A percentile compares a stretch with the other conserved stretches of the same genome.
Conservation (phyloP, 208 protist genomes). For the Leishmania turanica region DNA sequence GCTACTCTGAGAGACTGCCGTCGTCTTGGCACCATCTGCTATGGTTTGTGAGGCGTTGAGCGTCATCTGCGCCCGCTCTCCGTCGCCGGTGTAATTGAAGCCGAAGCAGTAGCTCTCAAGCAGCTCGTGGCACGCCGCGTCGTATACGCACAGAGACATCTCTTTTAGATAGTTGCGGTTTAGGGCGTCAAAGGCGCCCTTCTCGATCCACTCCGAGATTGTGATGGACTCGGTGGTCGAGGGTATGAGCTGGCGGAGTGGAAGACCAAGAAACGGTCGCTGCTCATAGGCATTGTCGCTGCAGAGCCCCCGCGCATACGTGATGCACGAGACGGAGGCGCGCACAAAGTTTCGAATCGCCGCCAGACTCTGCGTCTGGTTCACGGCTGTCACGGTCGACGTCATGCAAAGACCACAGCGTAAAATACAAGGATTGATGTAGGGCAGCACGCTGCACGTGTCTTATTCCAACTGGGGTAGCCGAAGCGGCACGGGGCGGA, state of each 20-base stretch:
- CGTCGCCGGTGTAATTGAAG: slow-evolving; percentile 61
- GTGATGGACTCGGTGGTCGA: slow-evolving; percentile 49
- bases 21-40: not conserved
- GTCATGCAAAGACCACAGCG: slow-evolving; percentile 26
- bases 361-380: slow-evolving; percentile 76
- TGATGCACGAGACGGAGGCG: slow-evolving; percentile 74
- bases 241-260: slow-evolving; percentile 66
- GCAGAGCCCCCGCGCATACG: slow-evolving; percentile 77
- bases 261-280: slow-evolving; percentile 57
- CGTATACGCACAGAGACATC: slow-evolving; percentile 77
- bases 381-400: slow-evolving; percentile 46
- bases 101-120: slow-evolving; percentile 83
- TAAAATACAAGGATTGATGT: not conserved
- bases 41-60: slow-evolving; percentile 45
- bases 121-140: slow-evolving; percentile 49
- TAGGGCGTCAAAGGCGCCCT: slow-evolving; percentile 82
- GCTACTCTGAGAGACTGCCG: not conserved
- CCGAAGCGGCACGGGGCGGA: not conserved
- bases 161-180: slow-evolving; percentile 82
- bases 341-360: slow-evolving; percentile 85
- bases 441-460: not conserved
- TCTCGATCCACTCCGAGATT: slow-evolving; percentile 79
- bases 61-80: slow-evolving; percentile 48
- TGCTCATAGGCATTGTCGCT: slow-evolving; percentile 69
- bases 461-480: not conserved